Evolutionary conservation across 306 rosid species (phyloP).

Genomic region (Gastrolobium bilobum): DNA sequence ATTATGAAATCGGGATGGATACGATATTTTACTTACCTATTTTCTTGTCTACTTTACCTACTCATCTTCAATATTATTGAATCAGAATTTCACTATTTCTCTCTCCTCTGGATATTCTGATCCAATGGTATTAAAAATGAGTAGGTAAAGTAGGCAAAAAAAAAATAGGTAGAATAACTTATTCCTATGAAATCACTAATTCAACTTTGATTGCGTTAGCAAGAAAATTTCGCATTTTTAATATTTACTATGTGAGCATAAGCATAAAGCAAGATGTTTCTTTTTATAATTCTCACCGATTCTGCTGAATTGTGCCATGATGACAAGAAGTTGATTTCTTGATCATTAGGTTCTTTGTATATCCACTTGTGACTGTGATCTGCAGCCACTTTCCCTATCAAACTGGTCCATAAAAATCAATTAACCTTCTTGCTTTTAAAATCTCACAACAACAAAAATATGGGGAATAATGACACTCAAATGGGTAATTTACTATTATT

Average conservation of each 20-base stretch:
- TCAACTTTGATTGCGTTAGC: conserved; percentile 12
- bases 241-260: conserved; percentile 2
- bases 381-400: conserved; percentile 88
- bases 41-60: no score
- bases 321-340: conserved; percentile 90
- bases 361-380: conserved; percentile 97
- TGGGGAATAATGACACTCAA: background rate
- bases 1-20: no score
- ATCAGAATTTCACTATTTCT: no score
- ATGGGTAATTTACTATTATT: background rate
- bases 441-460: background rate
- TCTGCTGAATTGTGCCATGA: conserved; percentile 97
- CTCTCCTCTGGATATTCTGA: no score
- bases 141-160: no score
- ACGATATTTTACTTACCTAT: no score
- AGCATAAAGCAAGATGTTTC: background rate
- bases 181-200: conserved; percentile 5
- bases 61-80: no score
- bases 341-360: conserved; percentile 89
- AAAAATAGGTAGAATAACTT: no score
- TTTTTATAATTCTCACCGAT: conserved; percentile 60
- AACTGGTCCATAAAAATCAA: conserved; percentile 54
- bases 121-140: no score
- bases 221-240: conserved; percentile 5
- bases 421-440: background rate